Evolutionary conservation across 169 alveolate genomes (phyloP).

Genomic region (Cryptosporidium tyzzeri): DNA sequence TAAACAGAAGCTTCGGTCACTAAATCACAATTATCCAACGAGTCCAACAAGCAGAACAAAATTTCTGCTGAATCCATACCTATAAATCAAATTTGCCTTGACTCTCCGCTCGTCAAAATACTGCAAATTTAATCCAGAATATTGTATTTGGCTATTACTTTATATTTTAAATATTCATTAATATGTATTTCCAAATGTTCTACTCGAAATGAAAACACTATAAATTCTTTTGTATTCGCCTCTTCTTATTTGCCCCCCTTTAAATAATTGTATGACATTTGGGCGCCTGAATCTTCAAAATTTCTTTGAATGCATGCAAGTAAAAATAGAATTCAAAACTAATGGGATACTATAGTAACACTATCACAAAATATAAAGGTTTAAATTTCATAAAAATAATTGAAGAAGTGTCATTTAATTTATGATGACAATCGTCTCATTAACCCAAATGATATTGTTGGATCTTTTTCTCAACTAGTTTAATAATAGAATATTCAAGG

Average conservation of each 20-base stretch:
- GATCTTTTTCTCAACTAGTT: not conserved
- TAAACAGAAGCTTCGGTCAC: slow-evolving; percentile 72
- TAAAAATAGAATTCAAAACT: not conserved
- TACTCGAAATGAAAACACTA: not conserved
- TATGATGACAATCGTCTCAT: no score
- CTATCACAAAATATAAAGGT: not conserved
- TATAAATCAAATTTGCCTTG: slow-evolving; percentile 9
- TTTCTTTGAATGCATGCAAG: slow-evolving; percentile 1
- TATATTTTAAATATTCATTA: slow-evolving; percentile 5
- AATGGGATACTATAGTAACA: not conserved
- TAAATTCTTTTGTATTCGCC: not conserved
- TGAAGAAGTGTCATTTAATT: no score
- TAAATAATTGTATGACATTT: not conserved
- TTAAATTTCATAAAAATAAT: not conserved
- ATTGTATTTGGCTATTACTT: not conserved
- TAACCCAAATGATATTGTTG: not conserved
- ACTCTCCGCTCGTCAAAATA: slow-evolving; percentile 10
- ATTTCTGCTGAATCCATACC: slow-evolving; percentile 74
- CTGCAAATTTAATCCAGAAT: not conserved
- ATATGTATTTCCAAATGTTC: not conserved
- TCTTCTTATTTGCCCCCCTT: not conserved
- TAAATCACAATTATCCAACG: slow-evolving; percentile 61
- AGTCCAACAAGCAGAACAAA: slow-evolving; percentile 67
- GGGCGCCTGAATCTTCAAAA: slow-evolving; percentile 13
- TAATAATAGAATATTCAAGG: not conserved